Base-by-base conservation (phyloP, 768 basidiomycete species). In the Lactifluus rugatus region DNA sequence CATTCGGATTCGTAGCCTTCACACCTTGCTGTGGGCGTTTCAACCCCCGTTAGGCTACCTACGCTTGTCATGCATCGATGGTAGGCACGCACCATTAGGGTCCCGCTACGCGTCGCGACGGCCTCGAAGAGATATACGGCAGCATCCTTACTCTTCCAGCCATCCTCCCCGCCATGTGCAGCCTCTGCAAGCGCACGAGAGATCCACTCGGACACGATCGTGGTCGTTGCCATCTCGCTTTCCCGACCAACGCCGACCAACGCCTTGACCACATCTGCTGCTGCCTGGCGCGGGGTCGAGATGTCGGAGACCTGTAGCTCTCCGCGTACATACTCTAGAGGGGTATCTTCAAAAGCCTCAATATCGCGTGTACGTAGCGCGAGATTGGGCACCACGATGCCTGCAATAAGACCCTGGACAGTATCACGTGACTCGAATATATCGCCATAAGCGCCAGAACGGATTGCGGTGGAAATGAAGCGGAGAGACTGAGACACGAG, bases 321-420 rank as follows among this genome's bases (percentile, higher is more conserved):
- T 57, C 73, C 57, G 16, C 68, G 69, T 64, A 97, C 89, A 69
- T 87, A 98, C 68, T 98, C 95, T 39, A 95, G 80, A 0, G 96
- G 94, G 64, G 96, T 94, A 60, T 98, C 96, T 71, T 96, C 93
- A 66, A 99, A 98, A 70, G 93, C 85, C 66, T 99, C 96, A 50
- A 90, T 79, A 56, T 97, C 94, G 64, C 92, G 88, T 39, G 88
- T 85, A 60, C 93, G 81, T 14, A 98, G 76, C 14, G 81, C 75
- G 58, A 96, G 89, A 66, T 96, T 97, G n/a, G 95, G 93, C 26
- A 98, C 78, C 25, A 97, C 87, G 57, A 98, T 91, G 52, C 89
- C 87, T 70, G 93, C 84, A 5, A 92, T 82, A 56, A 99, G 83
- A 2, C 82, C 81, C 13, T 83, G 81, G 55, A 97, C 85, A 1